A percentile compares a stretch with the other conserved stretches of the same genome.
Conservation (phyloP, 805 yeast species). For the Brettanomyces custersianus region DNA sequence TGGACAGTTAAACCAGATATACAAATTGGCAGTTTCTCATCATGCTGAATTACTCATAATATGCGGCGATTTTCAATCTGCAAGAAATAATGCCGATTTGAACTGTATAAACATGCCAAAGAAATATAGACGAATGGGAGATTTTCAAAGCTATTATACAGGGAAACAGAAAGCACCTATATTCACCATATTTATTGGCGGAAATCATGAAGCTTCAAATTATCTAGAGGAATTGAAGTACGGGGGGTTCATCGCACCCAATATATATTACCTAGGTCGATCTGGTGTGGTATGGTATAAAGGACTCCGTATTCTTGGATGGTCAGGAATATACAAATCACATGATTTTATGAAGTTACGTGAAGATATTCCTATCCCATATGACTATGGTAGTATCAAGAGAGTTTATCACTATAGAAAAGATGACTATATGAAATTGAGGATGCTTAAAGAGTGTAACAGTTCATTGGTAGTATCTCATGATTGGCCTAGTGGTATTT, state of each 20-base stretch:
- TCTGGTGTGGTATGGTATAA: conserved; percentile 64
- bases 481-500: conserved; percentile 91
- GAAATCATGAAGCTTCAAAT: conserved; percentile 88
- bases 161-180: conserved; percentile 61
- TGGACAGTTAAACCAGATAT: conserved; percentile 62
- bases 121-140: conserved; percentile 70
- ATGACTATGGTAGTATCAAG: conserved; percentile 29
- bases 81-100: conserved; percentile 57
- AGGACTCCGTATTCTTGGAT: conserved; percentile 71
- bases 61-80: conserved; percentile 89
- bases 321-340: conserved; percentile 74
- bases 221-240: conserved; percentile 60
- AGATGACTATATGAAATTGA: conserved; percentile 49
- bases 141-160: conserved; percentile 63
- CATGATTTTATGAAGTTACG: conserved; percentile 35
- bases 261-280: conserved; percentile 77
- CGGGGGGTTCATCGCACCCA: conserved; percentile 94
- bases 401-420: conserved; percentile 69
- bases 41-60: conserved; percentile 56
- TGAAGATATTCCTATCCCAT: conserved; percentile 37
- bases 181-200: conserved; percentile 79
- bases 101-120: conserved; percentile 67
- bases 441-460: conserved; percentile 24
- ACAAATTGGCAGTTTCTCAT: conserved; percentile 23
- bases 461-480: conserved; percentile 63